Evolutionary conservation across 257 asterid genomes (phyloP), one percentile per base, ranked within the genome.

Genomic region (Solanum corneliomulleri): DNA sequence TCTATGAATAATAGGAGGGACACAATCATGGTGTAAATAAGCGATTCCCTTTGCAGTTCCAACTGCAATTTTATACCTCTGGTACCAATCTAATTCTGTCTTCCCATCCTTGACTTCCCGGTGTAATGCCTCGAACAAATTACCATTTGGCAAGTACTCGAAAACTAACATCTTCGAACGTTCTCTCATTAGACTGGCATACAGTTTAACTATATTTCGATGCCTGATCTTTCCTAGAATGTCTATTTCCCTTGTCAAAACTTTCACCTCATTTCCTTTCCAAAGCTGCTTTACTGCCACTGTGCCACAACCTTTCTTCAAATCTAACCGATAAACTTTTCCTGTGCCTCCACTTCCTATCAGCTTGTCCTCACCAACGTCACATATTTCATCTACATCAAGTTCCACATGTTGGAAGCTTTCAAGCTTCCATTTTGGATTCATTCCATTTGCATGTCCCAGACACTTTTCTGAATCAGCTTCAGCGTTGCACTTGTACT

Each of bases 91-190:
- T 25, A 85, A 69, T 52, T 69, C 87, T 13, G 45, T n/a, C 87
- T 85, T 85, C 44, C 62, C 87, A 7, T 47, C 33, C 82, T 85
- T 85, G 11, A 21, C 33, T 13, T 75, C 56, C 0, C 4, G 29
- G 87, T 85, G 82, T 58, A 85, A 62, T 52, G 68, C 66, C n/a
- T 85, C 78, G n/a, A 52, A 85, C 10, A 85, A 69, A 85, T 75
- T 85, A 47, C 87, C 87, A 66, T 85, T 85, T 52, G 87, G 82
- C 87, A 85, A 39, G 60, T 85, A 85, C 82, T 85, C 82, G 4
- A 66, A 85, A 69, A 85, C 70, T 82, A 85, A 11, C 33, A 85
- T 3, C n/a, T 58, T 69, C 3, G 69, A 69, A 68, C 62, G 82
- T 75, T 85, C 87, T 0, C 66, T 85, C 11, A 39, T 85, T 27